Evolutionary conservation across 179 eudicot species (phyloP).

Genomic region (Gypsophila paniculata): DNA sequence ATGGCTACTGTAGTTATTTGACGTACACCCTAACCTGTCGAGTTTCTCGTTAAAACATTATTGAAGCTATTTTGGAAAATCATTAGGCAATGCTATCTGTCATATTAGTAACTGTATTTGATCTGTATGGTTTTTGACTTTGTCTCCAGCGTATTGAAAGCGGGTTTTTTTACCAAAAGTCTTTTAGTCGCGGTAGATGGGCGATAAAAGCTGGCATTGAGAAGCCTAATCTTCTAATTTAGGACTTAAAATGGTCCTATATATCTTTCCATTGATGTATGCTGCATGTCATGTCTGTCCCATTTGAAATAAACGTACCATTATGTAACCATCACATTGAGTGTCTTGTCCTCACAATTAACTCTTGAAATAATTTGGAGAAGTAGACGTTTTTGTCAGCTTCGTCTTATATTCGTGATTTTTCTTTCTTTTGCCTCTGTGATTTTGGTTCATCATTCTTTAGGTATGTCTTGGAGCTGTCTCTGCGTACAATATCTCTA

Average conservation of each 20-base stretch:
- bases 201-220: not conserved
- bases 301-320: not conserved
- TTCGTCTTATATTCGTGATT: not conserved
- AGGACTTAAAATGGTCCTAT: slow-evolving; percentile 10
- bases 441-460: no score
- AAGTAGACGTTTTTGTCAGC: not conserved
- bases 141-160: not conserved
- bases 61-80: not conserved
- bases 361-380: not conserved
- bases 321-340: not conserved
- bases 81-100: not conserved
- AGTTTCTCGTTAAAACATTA: not conserved
- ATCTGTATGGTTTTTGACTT: not conserved
- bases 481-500: not conserved
- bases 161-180: not conserved
- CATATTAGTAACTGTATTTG: not conserved
- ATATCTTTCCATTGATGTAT: slow-evolving; percentile 3
- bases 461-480: not conserved
- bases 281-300: slow-evolving; percentile 2
- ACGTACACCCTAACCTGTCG: not conserved
- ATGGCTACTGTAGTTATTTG: not conserved
- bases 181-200: not conserved
- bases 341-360: slow-evolving; percentile 5
- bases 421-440: no score
- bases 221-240: slow-evolving; percentile 1